Evolutionary conservation across 345 rosid genomes (phyloP).

Genomic region (Odontarrhena argentea): DNA sequence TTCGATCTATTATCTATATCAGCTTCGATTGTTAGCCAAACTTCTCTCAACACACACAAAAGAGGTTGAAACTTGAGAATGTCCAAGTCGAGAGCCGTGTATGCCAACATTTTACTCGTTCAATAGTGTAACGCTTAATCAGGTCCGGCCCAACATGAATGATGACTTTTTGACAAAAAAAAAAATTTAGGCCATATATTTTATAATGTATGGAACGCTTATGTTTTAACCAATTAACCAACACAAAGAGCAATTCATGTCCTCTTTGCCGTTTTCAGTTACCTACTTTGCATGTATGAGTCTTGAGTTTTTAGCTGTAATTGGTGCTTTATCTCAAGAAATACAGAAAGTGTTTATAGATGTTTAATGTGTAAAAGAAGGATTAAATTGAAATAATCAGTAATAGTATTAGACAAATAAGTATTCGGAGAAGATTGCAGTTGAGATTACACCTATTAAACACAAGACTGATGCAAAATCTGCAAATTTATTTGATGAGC

Average conservation of each 20-base stretch:
- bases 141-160: too few species aligned
- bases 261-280: slow-evolving; percentile 25
- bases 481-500: slow-evolving; percentile 56
- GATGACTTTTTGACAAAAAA: too few species aligned
- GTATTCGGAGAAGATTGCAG: slow-evolving; percentile 68
- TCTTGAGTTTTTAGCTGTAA: slow-evolving; percentile 1
- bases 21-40: too few species aligned
- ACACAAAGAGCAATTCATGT: slow-evolving; percentile 1
- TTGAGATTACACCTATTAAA: slow-evolving; percentile 62
- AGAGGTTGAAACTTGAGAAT: too few species aligned
- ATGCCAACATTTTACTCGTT: too few species aligned
- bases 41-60: too few species aligned
- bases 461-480: slow-evolving; percentile 62
- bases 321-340: slow-evolving; percentile 8
- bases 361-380: slow-evolving; percentile 8
- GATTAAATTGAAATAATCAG: background rate
- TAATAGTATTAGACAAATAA: slow-evolving; percentile 46
- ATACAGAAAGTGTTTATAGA: background rate
- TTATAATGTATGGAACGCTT: too few species aligned
- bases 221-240: too few species aligned
- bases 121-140: too few species aligned
- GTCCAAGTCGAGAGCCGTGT: too few species aligned
- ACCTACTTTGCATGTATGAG: slow-evolving; percentile 1
- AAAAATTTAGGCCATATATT: background rate
- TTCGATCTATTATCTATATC: too few species aligned